phyloP scores from a whole-genome alignment of 148 eudicot genomes.

The Cornus controversa region DNA sequence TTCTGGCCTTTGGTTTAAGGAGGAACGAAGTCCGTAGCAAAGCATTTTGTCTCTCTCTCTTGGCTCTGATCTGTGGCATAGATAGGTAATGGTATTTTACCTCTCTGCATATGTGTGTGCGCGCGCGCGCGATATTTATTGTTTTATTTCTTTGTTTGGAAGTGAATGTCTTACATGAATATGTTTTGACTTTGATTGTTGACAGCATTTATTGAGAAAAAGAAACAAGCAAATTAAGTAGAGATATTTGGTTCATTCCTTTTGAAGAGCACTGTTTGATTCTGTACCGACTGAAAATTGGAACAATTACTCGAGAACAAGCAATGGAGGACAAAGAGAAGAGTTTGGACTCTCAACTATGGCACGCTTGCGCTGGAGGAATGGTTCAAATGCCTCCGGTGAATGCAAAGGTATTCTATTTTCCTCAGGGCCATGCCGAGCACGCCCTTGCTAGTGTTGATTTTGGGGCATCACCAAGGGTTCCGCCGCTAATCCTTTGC shows the following conservation, averaged over 20 bases:
- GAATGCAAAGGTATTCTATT: conserved; percentile 48
- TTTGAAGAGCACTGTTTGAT: background rate
- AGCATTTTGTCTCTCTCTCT: background rate
- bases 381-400: conserved; percentile 58
- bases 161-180: background rate
- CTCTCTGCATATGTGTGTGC: background rate
- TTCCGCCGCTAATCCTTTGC: conserved; percentile 41
- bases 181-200: background rate
- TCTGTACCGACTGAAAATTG: background rate
- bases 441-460: conserved; percentile 40
- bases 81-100: background rate
- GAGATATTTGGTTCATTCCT: background rate
- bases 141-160: background rate
- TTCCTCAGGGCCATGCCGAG: conserved; percentile 62
- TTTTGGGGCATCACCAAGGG: conserved; percentile 28
- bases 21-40: background rate
- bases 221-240: background rate
- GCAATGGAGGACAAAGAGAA: conserved; percentile 36
- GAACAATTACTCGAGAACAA: background rate
- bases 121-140: background rate
- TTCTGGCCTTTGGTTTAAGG: background rate
- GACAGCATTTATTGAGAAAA: background rate
- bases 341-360: conserved; percentile 45
- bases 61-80: background rate
- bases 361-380: conserved; percentile 68